phyloP scores from a whole-genome alignment of 2,329 filamentous ascomycete genomes.

The Fusarium tjaetaba region DNA sequence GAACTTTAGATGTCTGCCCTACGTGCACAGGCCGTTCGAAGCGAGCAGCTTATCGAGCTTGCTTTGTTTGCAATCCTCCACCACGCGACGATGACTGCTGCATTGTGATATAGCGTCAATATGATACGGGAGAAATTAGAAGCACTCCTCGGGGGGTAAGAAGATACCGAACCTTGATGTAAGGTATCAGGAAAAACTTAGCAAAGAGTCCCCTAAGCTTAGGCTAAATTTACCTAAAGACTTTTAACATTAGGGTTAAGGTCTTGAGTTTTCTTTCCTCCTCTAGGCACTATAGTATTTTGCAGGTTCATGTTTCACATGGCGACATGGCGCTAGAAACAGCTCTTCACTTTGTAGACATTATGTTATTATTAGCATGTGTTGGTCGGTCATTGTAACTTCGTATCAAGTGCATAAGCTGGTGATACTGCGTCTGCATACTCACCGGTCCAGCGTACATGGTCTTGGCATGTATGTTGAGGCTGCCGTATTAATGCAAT shows the following conservation, averaged over 20 bases:
- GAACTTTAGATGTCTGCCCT: neutral
- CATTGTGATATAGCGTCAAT: neutral
- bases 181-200: too few species aligned
- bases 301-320: neutral
- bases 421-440: too few species aligned
- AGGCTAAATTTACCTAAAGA: too few species aligned
- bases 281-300: neutral
- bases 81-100: neutral
- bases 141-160: too few species aligned
- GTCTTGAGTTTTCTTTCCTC: too few species aligned
- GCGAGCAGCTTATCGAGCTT: neutral
- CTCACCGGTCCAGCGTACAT: neutral
- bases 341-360: rapidly evolving
- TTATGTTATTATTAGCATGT: neutral
- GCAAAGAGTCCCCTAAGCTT: too few species aligned
- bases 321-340: neutral
- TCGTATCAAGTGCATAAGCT: too few species aligned
- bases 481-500: neutral
- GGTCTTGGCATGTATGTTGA: neutral
- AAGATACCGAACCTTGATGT: too few species aligned
- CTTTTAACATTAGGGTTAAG: too few species aligned
- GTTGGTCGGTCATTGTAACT: neutral
- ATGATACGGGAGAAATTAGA: neutral
- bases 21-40: neutral
- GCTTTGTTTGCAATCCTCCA: neutral